Evolutionary conservation across 2,329 filamentous ascomycete genomes (phyloP).

Genomic region (Nigrospora sphaerica): DNA sequence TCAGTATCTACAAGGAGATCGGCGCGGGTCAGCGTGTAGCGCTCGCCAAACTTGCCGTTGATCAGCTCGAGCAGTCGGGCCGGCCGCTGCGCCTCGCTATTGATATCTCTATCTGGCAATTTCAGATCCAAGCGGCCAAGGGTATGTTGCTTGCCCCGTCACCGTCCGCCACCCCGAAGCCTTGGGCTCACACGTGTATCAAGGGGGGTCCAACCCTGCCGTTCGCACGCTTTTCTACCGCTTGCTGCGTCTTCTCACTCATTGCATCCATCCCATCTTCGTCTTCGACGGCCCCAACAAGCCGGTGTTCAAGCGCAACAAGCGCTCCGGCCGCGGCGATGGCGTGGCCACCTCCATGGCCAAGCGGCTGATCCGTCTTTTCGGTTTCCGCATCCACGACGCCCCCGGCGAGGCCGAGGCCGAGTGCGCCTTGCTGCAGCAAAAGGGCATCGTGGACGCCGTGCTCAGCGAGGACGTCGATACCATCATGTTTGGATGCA

Average conservation of each 20-base stretch:
- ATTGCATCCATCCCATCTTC: constrained; percentile 81
- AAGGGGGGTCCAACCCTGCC: constrained; percentile 75
- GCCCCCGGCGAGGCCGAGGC: constrained; percentile 95
- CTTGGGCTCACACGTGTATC: constrained; percentile 18
- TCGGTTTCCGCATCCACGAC: constrained; percentile 77
- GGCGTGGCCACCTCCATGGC: constrained; percentile 66
- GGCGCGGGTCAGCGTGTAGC: constrained; percentile 73
- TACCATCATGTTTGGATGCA: constrained; percentile 93
- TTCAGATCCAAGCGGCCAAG: constrained; percentile 79
- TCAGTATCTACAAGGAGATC: constrained; percentile 84
- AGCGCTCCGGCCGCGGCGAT: constrained; percentile 59
- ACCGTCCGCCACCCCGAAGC: background rate
- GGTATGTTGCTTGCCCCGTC: constrained; percentile 30
- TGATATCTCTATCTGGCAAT: constrained; percentile 96
- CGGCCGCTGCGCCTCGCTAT: constrained; percentile 81
- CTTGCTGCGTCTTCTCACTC: constrained; percentile 65
- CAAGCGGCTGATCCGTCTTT: constrained; percentile 76
- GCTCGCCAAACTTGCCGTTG: constrained; percentile 72
- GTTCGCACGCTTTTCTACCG: constrained; percentile 90
- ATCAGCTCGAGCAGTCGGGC: constrained; percentile 63
- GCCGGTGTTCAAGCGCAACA: constrained; percentile 82
- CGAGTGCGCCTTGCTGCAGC: constrained; percentile 84
- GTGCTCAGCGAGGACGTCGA: constrained; percentile 96
- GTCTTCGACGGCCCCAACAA: constrained; percentile 86
- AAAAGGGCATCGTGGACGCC: constrained; percentile 77